Percentiles rank a stretch among this genome's conserved stretches.
Evolutionary conservation across 202 grass and related monocot genomes (phyloP).

Genomic region (Dendrocalamus latiflorus): DNA sequence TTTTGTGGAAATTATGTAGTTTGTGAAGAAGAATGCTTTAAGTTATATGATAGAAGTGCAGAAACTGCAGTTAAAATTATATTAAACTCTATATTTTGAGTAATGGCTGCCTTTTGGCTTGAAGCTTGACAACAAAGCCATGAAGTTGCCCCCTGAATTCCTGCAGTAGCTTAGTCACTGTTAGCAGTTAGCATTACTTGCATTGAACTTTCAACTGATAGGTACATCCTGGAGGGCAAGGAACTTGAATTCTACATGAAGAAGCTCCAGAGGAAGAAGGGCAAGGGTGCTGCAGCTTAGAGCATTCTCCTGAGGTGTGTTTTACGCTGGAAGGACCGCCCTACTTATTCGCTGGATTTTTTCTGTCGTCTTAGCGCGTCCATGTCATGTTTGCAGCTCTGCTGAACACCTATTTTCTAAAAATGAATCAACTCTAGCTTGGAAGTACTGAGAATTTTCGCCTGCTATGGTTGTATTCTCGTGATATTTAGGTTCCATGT

Average conservation of each 20-base stretch:
- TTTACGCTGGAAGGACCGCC: no score
- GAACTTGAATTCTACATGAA: constrained; percentile 79
- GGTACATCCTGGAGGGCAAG: constrained; percentile 62
- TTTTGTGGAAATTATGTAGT: background rate
- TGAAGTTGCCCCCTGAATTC: background rate
- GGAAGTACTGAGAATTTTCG: background rate
- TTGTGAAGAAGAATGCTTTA: background rate
- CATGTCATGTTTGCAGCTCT: constrained; percentile 20
- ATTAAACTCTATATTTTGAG: background rate
- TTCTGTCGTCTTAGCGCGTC: background rate
- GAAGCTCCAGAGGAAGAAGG: constrained; percentile 61
- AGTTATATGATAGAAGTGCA: background rate
- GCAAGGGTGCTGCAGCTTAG: no score
- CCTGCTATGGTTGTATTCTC: background rate
- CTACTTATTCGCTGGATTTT: constrained; percentile 30
- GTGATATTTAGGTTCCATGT: background rate
- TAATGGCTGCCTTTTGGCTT: background rate
- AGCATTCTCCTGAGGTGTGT: no score
- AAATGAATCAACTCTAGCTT: constrained; percentile 21
- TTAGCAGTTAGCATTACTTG: background rate
- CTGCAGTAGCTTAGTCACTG: background rate
- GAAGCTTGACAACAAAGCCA: background rate
- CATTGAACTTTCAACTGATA: background rate
- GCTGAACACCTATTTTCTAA: background rate
- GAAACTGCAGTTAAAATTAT: no score